Evolutionary conservation across 176 grass and related monocot genomes (phyloP).

Genomic region (Hsuehochloa calcarea): DNA sequence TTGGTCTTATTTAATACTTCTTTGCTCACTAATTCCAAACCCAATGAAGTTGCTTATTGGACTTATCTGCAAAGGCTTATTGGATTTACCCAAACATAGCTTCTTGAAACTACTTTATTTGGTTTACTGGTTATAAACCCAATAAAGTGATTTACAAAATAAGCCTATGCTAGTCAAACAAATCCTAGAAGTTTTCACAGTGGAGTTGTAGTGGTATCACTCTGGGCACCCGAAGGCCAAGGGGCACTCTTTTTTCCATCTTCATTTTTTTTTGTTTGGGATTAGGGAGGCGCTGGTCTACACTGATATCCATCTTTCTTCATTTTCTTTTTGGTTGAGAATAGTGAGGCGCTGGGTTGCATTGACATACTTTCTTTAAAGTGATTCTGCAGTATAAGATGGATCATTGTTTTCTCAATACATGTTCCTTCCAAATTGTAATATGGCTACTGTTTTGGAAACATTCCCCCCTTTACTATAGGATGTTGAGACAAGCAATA

Average conservation of each 20-base stretch:
- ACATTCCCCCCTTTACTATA: conserved; percentile 18
- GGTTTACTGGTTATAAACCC: background rate
- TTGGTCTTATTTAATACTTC: background rate
- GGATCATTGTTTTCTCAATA: background rate
- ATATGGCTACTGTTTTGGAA: conserved; percentile 15
- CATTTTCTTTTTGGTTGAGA: background rate
- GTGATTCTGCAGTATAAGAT: background rate
- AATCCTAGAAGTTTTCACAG: background rate
- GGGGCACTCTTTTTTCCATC: background rate
- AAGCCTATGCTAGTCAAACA: background rate
- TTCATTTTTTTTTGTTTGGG: background rate
- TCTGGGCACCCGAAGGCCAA: background rate
- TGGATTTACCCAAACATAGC: background rate
- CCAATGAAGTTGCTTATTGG: background rate
- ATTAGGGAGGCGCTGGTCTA: background rate
- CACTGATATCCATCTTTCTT: background rate
- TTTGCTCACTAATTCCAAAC: background rate
- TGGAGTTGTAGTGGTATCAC: background rate
- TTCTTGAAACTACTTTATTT: background rate
- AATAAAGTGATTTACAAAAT: background rate
- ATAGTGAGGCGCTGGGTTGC: background rate
- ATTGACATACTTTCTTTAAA: background rate
- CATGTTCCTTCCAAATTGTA: conserved; percentile 1
- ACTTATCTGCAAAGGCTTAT: background rate
- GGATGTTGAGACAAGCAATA: conserved; percentile 53